These are phyloP conservation scores for Populus ilicifolia DNA, from an alignment of 345 rosid species.

Conservation along the genomic window DNA sequence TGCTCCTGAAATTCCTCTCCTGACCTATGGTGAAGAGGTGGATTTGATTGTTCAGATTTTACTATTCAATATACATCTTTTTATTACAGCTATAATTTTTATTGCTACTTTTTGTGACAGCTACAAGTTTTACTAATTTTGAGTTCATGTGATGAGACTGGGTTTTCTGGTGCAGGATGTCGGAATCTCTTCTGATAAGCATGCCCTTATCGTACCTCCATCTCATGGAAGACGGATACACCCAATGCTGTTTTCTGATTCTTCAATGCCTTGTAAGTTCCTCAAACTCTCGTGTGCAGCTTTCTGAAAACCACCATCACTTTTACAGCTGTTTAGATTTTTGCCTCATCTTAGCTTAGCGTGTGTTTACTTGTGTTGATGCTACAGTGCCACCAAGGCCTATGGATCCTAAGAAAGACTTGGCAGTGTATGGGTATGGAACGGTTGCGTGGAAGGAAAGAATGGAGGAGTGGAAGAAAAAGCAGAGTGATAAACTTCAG, in stretches of 20 bases:
- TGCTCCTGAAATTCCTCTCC: conserved; percentile 54
- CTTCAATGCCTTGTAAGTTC: conserved; percentile 53
- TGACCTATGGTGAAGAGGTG: conserved; percentile 75
- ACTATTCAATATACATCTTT: not conserved
- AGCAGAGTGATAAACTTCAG: conserved; percentile 63
- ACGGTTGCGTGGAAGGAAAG: conserved; percentile 90
- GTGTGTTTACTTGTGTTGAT: conserved; percentile 17
- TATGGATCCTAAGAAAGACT: conserved; percentile 81
- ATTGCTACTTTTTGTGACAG: not conserved
- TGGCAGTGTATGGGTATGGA: conserved; percentile 85
- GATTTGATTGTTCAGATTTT: conserved; percentile 1
- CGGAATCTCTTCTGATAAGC: conserved; percentile 66
- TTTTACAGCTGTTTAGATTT: not conserved
- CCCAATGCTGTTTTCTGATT: conserved; percentile 51
- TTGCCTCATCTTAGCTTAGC: not conserved
- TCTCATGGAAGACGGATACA: conserved; percentile 49
- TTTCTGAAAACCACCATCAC: not conserved
- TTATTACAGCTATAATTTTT: not conserved
- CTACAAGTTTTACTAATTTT: not conserved
- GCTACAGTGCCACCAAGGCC: conserved; percentile 70
- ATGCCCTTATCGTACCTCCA: conserved; percentile 76
- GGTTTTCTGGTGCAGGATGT: conserved; percentile 41
- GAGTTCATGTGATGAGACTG: not conserved
- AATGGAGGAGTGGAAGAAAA: conserved; percentile 85
- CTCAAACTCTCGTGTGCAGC: not conserved